A percentile compares a stretch with the other conserved stretches of the same genome.
phyloP scores from a whole-genome alignment of 441 rosid genomes.

The Francoa sonchifolia region DNA sequence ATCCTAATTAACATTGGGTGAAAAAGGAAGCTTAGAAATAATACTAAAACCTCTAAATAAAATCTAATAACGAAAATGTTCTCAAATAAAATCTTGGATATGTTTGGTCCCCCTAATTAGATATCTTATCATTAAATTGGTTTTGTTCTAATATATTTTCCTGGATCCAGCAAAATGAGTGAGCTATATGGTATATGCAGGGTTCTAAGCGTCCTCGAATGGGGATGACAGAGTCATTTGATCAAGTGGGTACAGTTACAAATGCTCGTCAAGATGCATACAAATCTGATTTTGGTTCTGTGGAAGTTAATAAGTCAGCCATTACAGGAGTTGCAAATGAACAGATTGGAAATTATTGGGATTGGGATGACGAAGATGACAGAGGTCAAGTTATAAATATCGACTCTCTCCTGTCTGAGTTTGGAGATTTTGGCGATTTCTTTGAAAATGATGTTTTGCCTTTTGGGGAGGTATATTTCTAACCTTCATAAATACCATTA shows the following conservation, averaged over 20 bases:
- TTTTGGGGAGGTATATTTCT: conserved; percentile 87
- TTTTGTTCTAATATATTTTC: neutral
- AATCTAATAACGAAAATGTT: no score
- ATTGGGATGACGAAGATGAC: conserved; percentile 94
- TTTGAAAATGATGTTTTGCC: conserved; percentile 89
- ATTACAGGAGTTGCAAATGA: conserved; percentile 66
- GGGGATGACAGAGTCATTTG: conserved; percentile 55
- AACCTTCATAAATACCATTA: conserved; percentile 3
- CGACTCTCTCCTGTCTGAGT: conserved; percentile 95
- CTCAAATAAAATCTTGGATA: no score
- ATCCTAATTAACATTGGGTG: no score
- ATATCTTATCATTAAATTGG: no score
- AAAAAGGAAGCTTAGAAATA: no score
- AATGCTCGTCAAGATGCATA: conserved; percentile 40
- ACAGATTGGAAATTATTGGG: conserved; percentile 65
- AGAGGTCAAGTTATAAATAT: conserved; percentile 86
- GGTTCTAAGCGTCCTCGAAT: conserved; percentile 81
- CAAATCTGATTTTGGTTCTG: conserved; percentile 46
- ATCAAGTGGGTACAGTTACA: conserved; percentile 48
- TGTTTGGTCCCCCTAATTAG: no score
- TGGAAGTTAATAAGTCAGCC: conserved; percentile 47
- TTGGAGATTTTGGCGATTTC: conserved; percentile 99
- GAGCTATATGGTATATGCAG: conserved; percentile 33
- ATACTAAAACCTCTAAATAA: no score
- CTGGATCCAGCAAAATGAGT: conserved; percentile 7